These are phyloP conservation scores for Pontederia paniculata DNA, from an alignment of 176 grass and related monocot genomes.

Conservation along the genomic window DNA sequence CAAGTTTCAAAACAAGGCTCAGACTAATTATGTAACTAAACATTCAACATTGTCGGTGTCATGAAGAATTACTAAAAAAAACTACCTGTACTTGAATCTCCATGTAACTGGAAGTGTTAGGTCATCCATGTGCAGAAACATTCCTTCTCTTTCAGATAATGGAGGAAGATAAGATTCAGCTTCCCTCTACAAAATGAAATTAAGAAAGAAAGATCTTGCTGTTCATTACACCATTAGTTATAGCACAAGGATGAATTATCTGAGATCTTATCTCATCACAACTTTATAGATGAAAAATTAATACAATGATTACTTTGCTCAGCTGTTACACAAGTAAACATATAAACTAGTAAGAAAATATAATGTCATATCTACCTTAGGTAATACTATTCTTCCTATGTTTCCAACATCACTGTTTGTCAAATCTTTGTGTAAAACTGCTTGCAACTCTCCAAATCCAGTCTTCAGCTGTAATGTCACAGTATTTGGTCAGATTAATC, in stretches of 20 bases:
- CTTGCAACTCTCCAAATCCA: constrained; percentile 32
- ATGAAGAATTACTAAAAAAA: constrained; percentile 3
- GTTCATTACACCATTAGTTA: background rate
- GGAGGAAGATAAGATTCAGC: constrained; percentile 66
- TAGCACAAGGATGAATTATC: background rate
- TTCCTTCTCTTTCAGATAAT: constrained; percentile 57
- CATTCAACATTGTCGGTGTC: constrained; percentile 1
- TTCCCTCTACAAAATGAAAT: constrained; percentile 50
- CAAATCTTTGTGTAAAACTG: constrained; percentile 59
- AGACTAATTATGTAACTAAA: background rate
- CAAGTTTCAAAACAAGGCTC: constrained; percentile 6
- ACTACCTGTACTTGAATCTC: constrained; percentile 87
- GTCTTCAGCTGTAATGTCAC: constrained; percentile 23
- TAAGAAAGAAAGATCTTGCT: background rate
- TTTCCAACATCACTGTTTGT: constrained; percentile 86
- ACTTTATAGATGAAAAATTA: background rate
- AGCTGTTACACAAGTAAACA: constrained; percentile 1
- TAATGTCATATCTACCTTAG: constrained; percentile 44
- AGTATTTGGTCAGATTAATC: no score
- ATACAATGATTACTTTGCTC: background rate
- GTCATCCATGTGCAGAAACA: constrained; percentile 62
- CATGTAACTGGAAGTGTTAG: constrained; percentile 42
- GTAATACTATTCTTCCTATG: constrained; percentile 73
- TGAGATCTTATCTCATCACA: background rate
- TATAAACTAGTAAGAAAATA: background rate